These are phyloP conservation scores for Coniferiporia sulphurascens DNA, from an alignment of 1,284 basidiomycete species.

Conservation along the genomic window DNA sequence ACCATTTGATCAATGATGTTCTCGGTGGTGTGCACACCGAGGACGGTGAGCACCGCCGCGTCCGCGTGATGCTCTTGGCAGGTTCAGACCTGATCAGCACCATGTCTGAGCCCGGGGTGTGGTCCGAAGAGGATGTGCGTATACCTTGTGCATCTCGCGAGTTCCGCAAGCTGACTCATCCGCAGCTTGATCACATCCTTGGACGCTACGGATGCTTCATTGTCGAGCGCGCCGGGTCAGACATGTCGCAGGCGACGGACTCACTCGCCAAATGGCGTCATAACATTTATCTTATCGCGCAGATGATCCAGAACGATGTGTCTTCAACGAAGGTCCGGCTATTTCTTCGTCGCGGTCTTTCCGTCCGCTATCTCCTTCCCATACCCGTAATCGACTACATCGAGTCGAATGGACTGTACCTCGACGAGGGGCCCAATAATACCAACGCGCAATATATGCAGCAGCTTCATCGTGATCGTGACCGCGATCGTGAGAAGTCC, in stretches of 20 bases:
- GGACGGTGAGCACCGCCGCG: slow-evolving; percentile 59
- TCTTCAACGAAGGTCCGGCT: slow-evolving; percentile 91
- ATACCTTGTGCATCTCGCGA: neutral
- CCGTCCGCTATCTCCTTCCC: slow-evolving; percentile 91
- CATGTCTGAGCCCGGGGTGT: slow-evolving; percentile 98
- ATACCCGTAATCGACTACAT: slow-evolving; percentile 94
- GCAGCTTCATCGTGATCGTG: slow-evolving; percentile 9
- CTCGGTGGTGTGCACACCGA: slow-evolving; percentile 66
- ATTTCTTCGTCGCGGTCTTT: slow-evolving; percentile 89
- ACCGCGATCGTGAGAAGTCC: slow-evolving; percentile 8
- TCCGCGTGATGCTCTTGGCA: slow-evolving; percentile 89
- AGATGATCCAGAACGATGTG: slow-evolving; percentile 98
- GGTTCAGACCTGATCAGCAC: slow-evolving; percentile 97
- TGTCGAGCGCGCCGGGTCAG: slow-evolving; percentile 91
- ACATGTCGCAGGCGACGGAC: slow-evolving; percentile 80
- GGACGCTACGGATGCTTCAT: slow-evolving; percentile 94
- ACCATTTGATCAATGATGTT: slow-evolving; percentile 85
- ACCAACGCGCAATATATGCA: slow-evolving; percentile 13
- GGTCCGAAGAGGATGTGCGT: slow-evolving; percentile 89
- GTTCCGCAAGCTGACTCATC: slow-evolving; percentile 13
- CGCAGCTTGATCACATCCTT: slow-evolving; percentile 90
- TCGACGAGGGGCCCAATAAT: slow-evolving; percentile 47
- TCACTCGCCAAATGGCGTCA: slow-evolving; percentile 73
- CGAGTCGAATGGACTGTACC: slow-evolving; percentile 71
- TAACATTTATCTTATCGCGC: slow-evolving; percentile 93